A percentile compares a stretch with the other conserved stretches of the same genome.
These are phyloP conservation scores for Arctium minus DNA, from an alignment of 129 eudicot species.

Conservation along the genomic window DNA sequence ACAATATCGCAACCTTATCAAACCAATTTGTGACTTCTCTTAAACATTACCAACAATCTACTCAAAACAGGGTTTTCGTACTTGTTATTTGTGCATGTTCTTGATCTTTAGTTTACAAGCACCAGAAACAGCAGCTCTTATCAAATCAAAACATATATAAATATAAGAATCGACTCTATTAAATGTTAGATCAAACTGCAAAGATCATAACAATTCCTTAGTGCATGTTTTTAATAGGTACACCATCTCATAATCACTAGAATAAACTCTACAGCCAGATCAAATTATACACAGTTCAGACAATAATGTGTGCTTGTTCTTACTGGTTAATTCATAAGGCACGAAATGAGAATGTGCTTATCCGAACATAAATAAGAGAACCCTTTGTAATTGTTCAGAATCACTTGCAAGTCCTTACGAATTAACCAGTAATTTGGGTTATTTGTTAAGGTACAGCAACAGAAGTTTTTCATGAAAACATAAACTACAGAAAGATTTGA, in stretches of 20 bases:
- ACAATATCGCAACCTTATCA: constrained; percentile 1
- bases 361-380: neutral
- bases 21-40: neutral
- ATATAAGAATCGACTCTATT: neutral
- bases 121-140: neutral
- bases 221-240: no score
- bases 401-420: neutral
- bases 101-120: neutral
- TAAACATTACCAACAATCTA: neutral
- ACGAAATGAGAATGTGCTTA: neutral
- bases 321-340: neutral
- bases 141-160: neutral
- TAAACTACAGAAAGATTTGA: neutral
- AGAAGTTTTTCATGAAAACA: neutral
- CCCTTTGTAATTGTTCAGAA: neutral
- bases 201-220: neutral
- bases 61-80: neutral
- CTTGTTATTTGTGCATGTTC: neutral
- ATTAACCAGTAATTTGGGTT: neutral
- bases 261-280: neutral
- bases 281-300: neutral
- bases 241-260: no score
- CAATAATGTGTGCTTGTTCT: neutral
- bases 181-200: neutral
- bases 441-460: neutral